Evolutionary conservation across 495 filamentous ascomycete genomes (phyloP), one percentile per base, ranked within the genome.

Genomic region (Aspergillus sclerotioniger): DNA sequence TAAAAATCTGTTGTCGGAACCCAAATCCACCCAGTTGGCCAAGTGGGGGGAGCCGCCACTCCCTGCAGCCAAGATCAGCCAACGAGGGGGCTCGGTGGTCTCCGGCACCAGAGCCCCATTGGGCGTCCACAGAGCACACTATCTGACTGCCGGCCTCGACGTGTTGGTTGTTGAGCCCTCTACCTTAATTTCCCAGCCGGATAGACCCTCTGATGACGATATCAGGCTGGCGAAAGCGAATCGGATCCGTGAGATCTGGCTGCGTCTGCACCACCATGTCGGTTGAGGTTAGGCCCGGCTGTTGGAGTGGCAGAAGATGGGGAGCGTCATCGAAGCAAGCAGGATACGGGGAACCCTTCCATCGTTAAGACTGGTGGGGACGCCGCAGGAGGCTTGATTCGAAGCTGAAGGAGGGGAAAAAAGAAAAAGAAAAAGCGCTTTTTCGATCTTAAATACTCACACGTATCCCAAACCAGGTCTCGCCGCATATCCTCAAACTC

Each of bases 171-270:
- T 50, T 32, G 25, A 50, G 47, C 21, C 28, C 28, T 31, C 31
- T 28, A 31, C 47, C 31, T 16, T 50, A 31, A 31, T 50, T 31
- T n/a, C 29, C 47, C 47, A 50, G 8, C 25, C 47, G n/a, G 17
- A 19, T 20, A 53, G 51, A 37, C 51, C 51, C 51, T 37, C 51
- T 17, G 32, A 55, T 55, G 53, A 55, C 43, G 53, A 21, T n/a
- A 54, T 31, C 33, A 53, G 17, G 19, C 52, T 3, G 37, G 9
- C 20, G 15, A 31, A 13, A 17, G 37, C 52, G 17, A 54, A 54
- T 45, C 39, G 39, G 52, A 54, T 12, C 10, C 37, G 37, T 41
- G 37, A 41, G 37, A n/a, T n/a, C n/a, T 13, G 37, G 37, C 37
- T 41, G 37, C 37, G 37, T 41, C 13, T 41, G 37, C 37, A 12